Base-by-base conservation (phyloP, 768 basidiomycete species). In the Collybia sp. region DNA sequence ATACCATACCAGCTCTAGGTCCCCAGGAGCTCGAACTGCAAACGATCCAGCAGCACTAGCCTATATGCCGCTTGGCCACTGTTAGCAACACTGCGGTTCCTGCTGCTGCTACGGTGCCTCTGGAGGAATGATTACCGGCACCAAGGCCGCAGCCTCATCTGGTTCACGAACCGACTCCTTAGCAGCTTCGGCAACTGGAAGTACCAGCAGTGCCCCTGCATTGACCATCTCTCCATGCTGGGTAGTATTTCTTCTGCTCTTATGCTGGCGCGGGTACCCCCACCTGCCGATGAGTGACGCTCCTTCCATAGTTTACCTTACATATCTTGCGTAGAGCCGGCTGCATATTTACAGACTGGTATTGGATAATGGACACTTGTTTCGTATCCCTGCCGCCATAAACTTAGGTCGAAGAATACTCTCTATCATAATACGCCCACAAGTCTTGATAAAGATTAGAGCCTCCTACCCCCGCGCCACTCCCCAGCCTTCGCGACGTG, bases 1-100 rank as follows among this genome's bases (percentile, higher is more conserved):
- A 57, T 72, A 53, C 71, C 72, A 8, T 74, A 73, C 57, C 49
- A 59, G 15, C 58, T 70, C 20, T 54, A 57, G 38, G 63, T 71
- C 9, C 72, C 72, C 5, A 51, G 61, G 6, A 64, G 61, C 39
- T 66, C 64, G 42, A 66, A 67, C 47, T 75, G 73, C 57, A 45
- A 52, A 37, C 37, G 52, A 15, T 62, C 58, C 47, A 52, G 54
- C 17, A 66, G 64, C 41, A 43, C 65, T 5, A 49, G 47, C 11
- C 51, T 75, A 30, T 76, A 55, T 45, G 50, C 58, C 15, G 54
- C 56, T 8, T 63, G 25, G 47, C 51, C 6, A 51, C 37, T 20
- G 54, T 60, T 1, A 12, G 9, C 3, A 34, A 43, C 15, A 9
- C 48, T 10, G 44, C 44, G 6, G 17, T 32, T 25, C 35, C 18